phyloP scores from a whole-genome alignment of 352 stramenopile species.

The Phytopythium cucurbitacearum region DNA sequence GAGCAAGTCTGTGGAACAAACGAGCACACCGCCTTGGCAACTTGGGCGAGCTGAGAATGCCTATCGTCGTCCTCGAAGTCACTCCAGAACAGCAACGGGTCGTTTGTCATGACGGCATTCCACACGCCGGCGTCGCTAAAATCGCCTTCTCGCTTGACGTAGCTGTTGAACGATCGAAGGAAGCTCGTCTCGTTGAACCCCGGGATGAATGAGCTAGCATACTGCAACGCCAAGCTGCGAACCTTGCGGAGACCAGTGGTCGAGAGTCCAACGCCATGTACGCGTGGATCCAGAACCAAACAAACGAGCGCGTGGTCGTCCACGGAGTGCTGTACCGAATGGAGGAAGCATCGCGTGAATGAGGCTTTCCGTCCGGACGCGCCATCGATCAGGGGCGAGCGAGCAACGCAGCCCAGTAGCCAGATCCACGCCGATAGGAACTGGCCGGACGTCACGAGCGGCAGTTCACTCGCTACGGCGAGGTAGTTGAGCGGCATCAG shows the following conservation, averaged over 20 bases:
- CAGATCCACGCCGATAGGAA: slow-evolving; percentile 29
- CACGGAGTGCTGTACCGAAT: slow-evolving; percentile 25
- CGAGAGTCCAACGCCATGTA: slow-evolving; percentile 17
- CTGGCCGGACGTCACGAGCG: slow-evolving; percentile 23
- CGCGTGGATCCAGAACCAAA: slow-evolving; percentile 28
- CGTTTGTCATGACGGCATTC: slow-evolving; percentile 27
- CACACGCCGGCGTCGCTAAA: slow-evolving; percentile 30
- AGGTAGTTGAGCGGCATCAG: slow-evolving; percentile 22
- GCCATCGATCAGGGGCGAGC: slow-evolving; percentile 25
- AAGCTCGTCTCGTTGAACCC: slow-evolving; percentile 28
- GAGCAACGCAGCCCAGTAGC: slow-evolving; percentile 18
- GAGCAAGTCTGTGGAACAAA: slow-evolving; percentile 28
- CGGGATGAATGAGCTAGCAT: slow-evolving; percentile 15
- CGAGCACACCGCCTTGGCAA: slow-evolving; percentile 27
- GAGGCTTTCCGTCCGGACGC: slow-evolving; percentile 9
- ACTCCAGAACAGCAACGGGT: slow-evolving; percentile 29
- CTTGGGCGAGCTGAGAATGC: slow-evolving; percentile 23
- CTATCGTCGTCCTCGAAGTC: slow-evolving; percentile 29
- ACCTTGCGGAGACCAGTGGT: too few species aligned
- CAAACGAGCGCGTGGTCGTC: slow-evolving; percentile 29
- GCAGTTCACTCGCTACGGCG: slow-evolving; percentile 21
- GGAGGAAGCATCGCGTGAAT: slow-evolving; percentile 15
- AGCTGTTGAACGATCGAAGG: slow-evolving; percentile 38
- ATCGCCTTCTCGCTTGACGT: slow-evolving; percentile 30
- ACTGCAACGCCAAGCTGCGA: neutral